These are phyloP conservation scores for Scedosporium boydii DNA, from an alignment of 2,329 filamentous ascomycete species.

Conservation along the genomic window DNA sequence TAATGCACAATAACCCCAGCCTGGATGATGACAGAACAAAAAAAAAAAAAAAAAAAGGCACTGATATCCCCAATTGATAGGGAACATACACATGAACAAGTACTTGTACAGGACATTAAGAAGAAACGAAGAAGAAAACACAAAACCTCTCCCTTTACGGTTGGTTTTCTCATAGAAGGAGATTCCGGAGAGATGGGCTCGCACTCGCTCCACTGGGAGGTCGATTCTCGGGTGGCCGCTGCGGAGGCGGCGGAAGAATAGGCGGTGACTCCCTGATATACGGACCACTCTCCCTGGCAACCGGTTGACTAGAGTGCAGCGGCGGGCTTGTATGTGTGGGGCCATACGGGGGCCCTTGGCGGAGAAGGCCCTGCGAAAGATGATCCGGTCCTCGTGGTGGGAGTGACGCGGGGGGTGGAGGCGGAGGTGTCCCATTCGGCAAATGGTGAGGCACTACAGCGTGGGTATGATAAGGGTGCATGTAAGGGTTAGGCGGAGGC, in stretches of 20 bases:
- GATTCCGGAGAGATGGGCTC: constrained; percentile 65
- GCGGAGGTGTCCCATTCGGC: constrained; percentile 29
- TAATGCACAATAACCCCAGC: not conserved
- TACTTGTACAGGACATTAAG: not conserved
- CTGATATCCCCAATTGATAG: not conserved
- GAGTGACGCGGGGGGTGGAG: constrained; percentile 16
- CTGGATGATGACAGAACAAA: not conserved
- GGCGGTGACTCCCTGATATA: constrained; percentile 18
- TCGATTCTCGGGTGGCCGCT: constrained; percentile 28
- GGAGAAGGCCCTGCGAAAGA: constrained; percentile 28
- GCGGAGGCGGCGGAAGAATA: constrained; percentile 16
- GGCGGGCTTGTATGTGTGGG: constrained; percentile 16
- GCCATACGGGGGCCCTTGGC: constrained; percentile 29
- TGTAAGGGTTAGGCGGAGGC: constrained; percentile 1
- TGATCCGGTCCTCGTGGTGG: constrained; percentile 29
- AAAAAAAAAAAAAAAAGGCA: not conserved
- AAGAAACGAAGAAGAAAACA: too few species aligned
- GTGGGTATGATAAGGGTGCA: constrained; percentile 6
- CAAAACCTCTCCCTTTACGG: not conserved
- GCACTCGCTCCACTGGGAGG: constrained; percentile 61
- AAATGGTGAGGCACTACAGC: constrained; percentile 10
- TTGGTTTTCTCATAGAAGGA: constrained; percentile 45
- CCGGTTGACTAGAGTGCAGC: constrained; percentile 35
- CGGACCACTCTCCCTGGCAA: constrained; percentile 26
- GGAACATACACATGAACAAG: not conserved